Conservation (phyloP, 2,329 filamentous ascomycete species). For the Aspergillus hortae region DNA sequence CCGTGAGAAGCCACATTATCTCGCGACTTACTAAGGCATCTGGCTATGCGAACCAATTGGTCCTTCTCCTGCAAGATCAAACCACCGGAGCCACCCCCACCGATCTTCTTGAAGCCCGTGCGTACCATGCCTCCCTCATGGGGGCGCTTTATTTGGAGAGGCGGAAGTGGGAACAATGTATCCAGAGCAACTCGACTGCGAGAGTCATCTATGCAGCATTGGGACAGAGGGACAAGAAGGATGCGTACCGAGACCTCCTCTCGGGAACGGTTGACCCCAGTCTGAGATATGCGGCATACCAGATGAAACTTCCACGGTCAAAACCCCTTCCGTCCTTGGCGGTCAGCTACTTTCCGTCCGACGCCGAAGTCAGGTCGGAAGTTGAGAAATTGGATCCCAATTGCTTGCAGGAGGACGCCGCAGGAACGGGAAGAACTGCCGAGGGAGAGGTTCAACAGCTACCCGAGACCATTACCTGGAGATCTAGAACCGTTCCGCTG, state of each 20-base stretch:
- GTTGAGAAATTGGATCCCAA: conserved; percentile 69
- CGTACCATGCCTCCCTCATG: conserved; percentile 72
- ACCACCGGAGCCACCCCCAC: conserved; percentile 60
- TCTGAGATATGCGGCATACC: conserved; percentile 91
- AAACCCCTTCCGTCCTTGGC: conserved; percentile 76
- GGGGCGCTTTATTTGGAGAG: conserved; percentile 84
- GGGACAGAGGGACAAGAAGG: conserved; percentile 60
- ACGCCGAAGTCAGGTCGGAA: conserved; percentile 58
- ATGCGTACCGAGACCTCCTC: conserved; percentile 81
- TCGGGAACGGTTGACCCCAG: conserved; percentile 86
- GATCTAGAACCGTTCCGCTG: conserved; percentile 77
- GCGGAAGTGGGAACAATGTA: conserved; percentile 75
- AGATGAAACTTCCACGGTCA: conserved; percentile 81
- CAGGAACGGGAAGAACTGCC: conserved; percentile 44
- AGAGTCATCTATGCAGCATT: conserved; percentile 80
- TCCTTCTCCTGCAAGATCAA: conserved; percentile 62
- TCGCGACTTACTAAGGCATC: conserved; percentile 81
- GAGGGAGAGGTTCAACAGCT: conserved; percentile 48
- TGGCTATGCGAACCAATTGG: conserved; percentile 64
- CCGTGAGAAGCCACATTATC: conserved; percentile 81
- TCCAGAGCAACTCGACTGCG: conserved; percentile 71
- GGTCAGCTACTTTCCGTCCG: conserved; percentile 69
- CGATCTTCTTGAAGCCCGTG: conserved; percentile 80
- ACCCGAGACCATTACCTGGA: conserved; percentile 78
- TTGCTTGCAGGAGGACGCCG: conserved; percentile 60